Evolutionary conservation across 129 eudicot species (phyloP).

Genomic region (Calendula officinalis): DNA sequence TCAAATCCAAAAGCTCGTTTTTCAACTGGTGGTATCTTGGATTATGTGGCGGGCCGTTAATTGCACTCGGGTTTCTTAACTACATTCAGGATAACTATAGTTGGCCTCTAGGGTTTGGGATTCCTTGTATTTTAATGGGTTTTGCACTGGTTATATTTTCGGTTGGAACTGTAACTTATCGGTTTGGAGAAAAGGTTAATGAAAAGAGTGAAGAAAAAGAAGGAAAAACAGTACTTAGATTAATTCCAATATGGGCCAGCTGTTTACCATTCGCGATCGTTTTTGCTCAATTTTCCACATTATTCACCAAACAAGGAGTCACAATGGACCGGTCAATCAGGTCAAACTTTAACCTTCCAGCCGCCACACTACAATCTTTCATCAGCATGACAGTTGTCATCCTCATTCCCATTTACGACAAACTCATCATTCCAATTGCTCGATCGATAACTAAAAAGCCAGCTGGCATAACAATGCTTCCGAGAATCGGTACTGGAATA

Average conservation of each 20-base stretch:
- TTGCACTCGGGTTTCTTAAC: conserved; percentile 34
- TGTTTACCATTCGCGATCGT: conserved; percentile 48
- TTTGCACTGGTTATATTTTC: conserved; percentile 46
- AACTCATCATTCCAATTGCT: conserved; percentile 46
- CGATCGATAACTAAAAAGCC: conserved; percentile 44
- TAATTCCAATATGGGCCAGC: conserved; percentile 56
- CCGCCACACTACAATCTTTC: conserved; percentile 60
- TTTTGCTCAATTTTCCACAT: conserved; percentile 51
- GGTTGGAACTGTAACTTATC: conserved; percentile 49
- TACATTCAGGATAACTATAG: conserved; percentile 63
- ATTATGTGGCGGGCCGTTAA: conserved; percentile 40
- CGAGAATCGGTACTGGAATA: conserved; percentile 71
- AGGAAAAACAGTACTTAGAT: conserved; percentile 43
- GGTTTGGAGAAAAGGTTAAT: conserved; percentile 35
- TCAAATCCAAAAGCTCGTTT: conserved; percentile 58
- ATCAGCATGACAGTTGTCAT: conserved; percentile 37
- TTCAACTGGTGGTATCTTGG: conserved; percentile 80
- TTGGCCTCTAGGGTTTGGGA: conserved; percentile 74
- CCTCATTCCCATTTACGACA: conserved; percentile 56
- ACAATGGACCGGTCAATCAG: conserved; percentile 62
- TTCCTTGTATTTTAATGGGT: conserved; percentile 51
- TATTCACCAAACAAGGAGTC: conserved; percentile 69
- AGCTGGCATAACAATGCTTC: conserved; percentile 70
- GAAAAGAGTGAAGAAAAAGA: conserved; percentile 57
- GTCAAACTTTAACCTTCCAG: conserved; percentile 42